A percentile compares a stretch with the other conserved stretches of the same genome.
These are phyloP conservation scores for Corynespora cassiicola DNA, from an alignment of 2,329 filamentous ascomycete genomes.

Conservation along the genomic window DNA sequence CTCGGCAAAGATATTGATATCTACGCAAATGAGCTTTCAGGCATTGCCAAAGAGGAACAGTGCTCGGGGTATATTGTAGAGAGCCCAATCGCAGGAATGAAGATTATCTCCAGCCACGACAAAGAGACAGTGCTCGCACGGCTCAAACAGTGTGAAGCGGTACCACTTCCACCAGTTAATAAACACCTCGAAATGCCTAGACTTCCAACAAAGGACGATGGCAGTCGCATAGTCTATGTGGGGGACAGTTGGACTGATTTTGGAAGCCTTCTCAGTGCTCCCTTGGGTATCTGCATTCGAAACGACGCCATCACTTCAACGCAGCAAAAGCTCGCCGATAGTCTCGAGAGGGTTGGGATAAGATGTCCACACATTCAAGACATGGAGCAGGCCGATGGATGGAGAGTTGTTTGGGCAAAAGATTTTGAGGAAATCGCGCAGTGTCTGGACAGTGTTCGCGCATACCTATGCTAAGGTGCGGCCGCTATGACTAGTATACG, in stretches of 20 bases:
- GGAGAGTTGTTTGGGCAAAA: constrained; percentile 33
- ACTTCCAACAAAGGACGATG: constrained; percentile 3
- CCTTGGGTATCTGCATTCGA: constrained; percentile 55
- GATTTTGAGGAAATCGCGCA: constrained; percentile 31
- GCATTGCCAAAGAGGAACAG: too few species aligned
- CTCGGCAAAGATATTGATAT: constrained; percentile 9
- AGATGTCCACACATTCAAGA: constrained; percentile 26
- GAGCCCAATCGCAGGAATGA: too few species aligned
- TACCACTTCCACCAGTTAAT: too few species aligned
- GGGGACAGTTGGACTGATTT: constrained; percentile 58
- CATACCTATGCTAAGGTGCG: too few species aligned
- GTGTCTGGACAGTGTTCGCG: constrained; percentile 9
- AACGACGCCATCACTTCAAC: constrained; percentile 44
- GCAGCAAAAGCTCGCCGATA: constrained; percentile 42
- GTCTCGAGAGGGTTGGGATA: constrained; percentile 39
- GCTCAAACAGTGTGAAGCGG: too few species aligned
- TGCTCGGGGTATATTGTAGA: too few species aligned
- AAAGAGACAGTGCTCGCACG: constrained; percentile 31
- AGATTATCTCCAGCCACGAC: constrained; percentile 46
- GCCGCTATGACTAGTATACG: too few species aligned
- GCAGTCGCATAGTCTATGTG: constrained; percentile 51
- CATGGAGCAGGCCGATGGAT: constrained; percentile 12
- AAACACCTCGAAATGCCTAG: too few species aligned
- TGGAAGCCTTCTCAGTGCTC: constrained; percentile 51
- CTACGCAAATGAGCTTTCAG: constrained; percentile 31